These are phyloP conservation scores for Serendipita indica DNA, from an alignment of 768 basidiomycete genomes.

Conservation along the genomic window DNA sequence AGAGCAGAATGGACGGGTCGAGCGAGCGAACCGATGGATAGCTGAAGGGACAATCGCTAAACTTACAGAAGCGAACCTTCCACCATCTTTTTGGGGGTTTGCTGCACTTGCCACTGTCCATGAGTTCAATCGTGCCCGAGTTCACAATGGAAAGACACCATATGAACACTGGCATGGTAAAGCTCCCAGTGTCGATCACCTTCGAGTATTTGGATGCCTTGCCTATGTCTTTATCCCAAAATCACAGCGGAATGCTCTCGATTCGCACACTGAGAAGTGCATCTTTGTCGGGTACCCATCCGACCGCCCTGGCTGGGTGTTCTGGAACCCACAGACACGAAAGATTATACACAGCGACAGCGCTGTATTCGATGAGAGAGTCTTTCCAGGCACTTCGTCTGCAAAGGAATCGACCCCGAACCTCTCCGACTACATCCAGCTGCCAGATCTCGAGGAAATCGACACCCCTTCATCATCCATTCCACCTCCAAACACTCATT, in stretches of 20 bases:
- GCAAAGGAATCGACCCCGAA: background rate
- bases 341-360: conserved; percentile 20
- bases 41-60: conserved; percentile 6
- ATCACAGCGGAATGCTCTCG: conserved; percentile 16
- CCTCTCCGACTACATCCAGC: background rate
- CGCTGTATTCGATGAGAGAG: conserved; percentile 24
- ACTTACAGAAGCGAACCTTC: conserved; percentile 17
- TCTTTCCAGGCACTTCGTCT: conserved; percentile 16
- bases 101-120: conserved; percentile 12
- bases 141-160: conserved; percentile 12
- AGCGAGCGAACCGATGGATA: conserved; percentile 6
- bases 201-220: conserved; percentile 27
- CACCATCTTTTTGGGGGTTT: conserved; percentile 15
- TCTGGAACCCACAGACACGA: conserved; percentile 23
- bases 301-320: conserved; percentile 23
- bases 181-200: conserved; percentile 19
- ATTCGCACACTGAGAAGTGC: conserved; percentile 22
- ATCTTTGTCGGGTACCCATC: conserved; percentile 26
- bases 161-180: conserved; percentile 13
- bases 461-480: background rate
- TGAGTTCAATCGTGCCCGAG: conserved; percentile 14
- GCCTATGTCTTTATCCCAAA: conserved; percentile 27
- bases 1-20: conserved; percentile 4
- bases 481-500: background rate
- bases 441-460: background rate